Percentiles rank a stretch among this genome's conserved stretches.
Evolutionary conservation across 176 grass and related monocot genomes (phyloP).

Genomic region (Zoysia japonica): DNA sequence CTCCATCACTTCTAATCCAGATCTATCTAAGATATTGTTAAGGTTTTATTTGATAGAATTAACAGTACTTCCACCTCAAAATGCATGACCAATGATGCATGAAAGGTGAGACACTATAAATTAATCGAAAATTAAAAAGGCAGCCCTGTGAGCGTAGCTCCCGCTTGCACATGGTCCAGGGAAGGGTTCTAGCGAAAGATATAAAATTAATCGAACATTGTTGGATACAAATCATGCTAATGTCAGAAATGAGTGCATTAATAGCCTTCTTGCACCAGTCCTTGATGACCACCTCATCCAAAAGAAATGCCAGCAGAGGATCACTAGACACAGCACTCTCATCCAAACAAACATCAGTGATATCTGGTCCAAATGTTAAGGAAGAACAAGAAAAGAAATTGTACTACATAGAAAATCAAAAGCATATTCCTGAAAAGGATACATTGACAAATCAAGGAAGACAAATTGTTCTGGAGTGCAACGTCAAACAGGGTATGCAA

Average conservation of each 20-base stretch:
- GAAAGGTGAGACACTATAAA: constrained; percentile 13
- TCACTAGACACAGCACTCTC: constrained; percentile 98
- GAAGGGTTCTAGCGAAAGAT: not conserved
- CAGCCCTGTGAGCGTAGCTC: too few relatives aligned
- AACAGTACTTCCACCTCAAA: constrained; percentile 6
- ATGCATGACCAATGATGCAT: constrained; percentile 1
- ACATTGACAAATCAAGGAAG: constrained; percentile 95
- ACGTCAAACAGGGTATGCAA: constrained; percentile 92
- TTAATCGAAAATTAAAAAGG: constrained; percentile 12
- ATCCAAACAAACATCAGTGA: constrained; percentile 93
- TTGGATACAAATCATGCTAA: constrained; percentile 80
- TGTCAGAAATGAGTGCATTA: constrained; percentile 54
- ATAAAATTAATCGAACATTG: constrained; percentile 26
- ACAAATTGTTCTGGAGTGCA: constrained; percentile 82
- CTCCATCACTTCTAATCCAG: constrained; percentile 49
- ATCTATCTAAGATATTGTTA: constrained; percentile 64
- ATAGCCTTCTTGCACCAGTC: constrained; percentile 90
- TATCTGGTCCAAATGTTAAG: constrained; percentile 85
- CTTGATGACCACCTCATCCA: constrained; percentile 97
- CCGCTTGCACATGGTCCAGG: too few relatives aligned
- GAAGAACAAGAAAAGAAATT: constrained; percentile 27
- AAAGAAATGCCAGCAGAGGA: constrained; percentile 92
- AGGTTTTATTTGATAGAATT: constrained; percentile 32
- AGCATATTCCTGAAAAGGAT: constrained; percentile 56
- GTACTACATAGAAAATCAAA: constrained; percentile 20